Evolutionary conservation across 2,329 filamentous ascomycete genomes (phyloP), one percentile per base, ranked within the genome.

Genomic region (Colletotrichum australisinense): DNA sequence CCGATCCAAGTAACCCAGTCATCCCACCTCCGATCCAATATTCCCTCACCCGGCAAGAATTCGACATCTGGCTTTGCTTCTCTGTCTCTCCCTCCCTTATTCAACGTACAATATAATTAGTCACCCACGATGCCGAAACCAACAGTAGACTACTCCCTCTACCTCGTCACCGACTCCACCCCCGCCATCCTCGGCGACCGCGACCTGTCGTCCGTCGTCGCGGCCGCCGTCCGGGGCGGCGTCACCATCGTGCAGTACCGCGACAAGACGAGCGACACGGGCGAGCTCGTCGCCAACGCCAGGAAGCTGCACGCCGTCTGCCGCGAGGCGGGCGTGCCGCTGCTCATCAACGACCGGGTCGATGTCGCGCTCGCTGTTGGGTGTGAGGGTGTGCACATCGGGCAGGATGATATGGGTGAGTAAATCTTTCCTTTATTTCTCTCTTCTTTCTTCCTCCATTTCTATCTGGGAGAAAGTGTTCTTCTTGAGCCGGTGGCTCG

Each of bases 81-180:
- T 46, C 26, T 26, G 26, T 26, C 26, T 26, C 26, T 26, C 26
- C 26, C 26, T 26, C 26, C 26, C 26, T 26, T 26, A 26, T 26
- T 26, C 26, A 26, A 26, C 26, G 3, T 26, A 26, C 4, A 26
- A 26, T 16, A 38, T 2, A 42, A 14, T 16, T 42, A 42, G 0
- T 12, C 35, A 42, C 1, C 42, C 16, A 49, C 42, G 19, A 49
- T 49, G 42, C 42, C 42, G 42, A 52, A 49, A 55, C 22, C 52
- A 55, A 79, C 84, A 24, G 86, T 93, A 59, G 91, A 97, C 83
- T 95, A 97, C 81, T 92, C 93, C 62, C 86, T 98, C 52, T 98
- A 98, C 81, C 88, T 98, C 71, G 95, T 98, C 77, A 98, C 95
- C 5, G 95, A 98, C 87, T 97, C 95, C 63, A 97, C 95, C n/a